These are phyloP conservation scores for Brassica incana DNA, from an alignment of 345 rosid species.

Conservation along the genomic window DNA sequence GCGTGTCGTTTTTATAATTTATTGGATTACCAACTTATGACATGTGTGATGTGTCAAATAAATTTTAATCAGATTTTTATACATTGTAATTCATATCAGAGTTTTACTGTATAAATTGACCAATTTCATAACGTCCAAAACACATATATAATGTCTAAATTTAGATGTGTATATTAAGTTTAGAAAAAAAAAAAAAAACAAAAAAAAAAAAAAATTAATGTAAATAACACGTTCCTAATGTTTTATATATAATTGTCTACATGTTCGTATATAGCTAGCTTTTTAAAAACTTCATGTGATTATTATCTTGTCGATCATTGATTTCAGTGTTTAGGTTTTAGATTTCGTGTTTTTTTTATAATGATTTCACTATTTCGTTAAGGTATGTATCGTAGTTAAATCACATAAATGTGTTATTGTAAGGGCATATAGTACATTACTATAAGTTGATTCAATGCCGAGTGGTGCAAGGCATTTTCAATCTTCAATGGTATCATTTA, in stretches of 20 bases:
- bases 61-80: background rate
- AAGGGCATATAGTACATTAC: background rate
- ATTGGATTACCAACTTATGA: background rate
- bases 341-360: background rate
- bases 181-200: background rate
- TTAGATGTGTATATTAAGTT: background rate
- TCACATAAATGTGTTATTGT: background rate
- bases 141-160: background rate
- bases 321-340: background rate
- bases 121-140: background rate
- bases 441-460: background rate
- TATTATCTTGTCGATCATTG: background rate
- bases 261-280: too few relatives aligned
- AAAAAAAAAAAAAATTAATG: background rate
- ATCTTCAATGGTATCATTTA: background rate
- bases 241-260: too few relatives aligned
- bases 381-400: background rate
- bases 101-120: background rate
- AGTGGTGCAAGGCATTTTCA: conserved; percentile 1
- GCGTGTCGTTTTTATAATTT: background rate
- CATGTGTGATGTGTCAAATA: background rate
- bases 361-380: background rate
- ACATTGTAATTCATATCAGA: background rate
- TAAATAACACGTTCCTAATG: background rate
- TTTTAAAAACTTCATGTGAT: background rate